Base-by-base conservation (phyloP, 2,329 filamentous ascomycete species). In the Diaporthe sp. region DNA sequence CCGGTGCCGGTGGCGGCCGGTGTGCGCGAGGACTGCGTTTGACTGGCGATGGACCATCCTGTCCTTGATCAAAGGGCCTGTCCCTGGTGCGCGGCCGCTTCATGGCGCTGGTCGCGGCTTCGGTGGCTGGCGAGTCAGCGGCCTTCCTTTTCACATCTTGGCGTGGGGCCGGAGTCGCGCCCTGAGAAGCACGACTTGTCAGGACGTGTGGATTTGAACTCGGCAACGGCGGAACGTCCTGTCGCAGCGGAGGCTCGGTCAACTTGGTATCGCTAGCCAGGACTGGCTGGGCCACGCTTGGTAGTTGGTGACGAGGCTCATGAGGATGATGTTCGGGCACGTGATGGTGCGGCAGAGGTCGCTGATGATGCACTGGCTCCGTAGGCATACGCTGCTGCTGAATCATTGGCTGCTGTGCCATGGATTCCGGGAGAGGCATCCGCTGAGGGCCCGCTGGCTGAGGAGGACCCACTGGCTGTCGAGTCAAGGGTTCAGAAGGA, bases 51-150 rank as follows among this genome's bases (percentile, higher is more conserved):
- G 32, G 59, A 4, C 37, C 58, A 17, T 61, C 35, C 25, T 71
- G 59, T 3, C 15, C 30, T 6, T 61, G 47, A 32, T 66, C 58
- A 6, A 44, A 42, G 12, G 47, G 27, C 44, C 47, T 53, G 13
- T 75, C 75, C 10, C 73, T 55, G 15, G 73, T 75, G 12, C 74
- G 74, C n/a, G 68, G 71, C 25, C 74, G 68, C 68, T 75, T 75
- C 35, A 68, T 12, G 30, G 65, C 37, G 37, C 68, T 50, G 22
- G 22, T 19, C 15, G 22, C 53, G 12, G 71, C 42, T 17, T 59
- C 58, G 17, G 10, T 39, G 17, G 65, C 25, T n/a, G 70, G 35
- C 30, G 59, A 55, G 9, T 73, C 66, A 53, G 39, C 35, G n/a
- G 66, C 73, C 44, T 76, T 76, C 17, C 75, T 72, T 35, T 76